A percentile compares a stretch with the other conserved stretches of the same genome.
phyloP scores from a whole-genome alignment of 1,284 basidiomycete genomes.

The Ceratorhiza oryzae-sativae region DNA sequence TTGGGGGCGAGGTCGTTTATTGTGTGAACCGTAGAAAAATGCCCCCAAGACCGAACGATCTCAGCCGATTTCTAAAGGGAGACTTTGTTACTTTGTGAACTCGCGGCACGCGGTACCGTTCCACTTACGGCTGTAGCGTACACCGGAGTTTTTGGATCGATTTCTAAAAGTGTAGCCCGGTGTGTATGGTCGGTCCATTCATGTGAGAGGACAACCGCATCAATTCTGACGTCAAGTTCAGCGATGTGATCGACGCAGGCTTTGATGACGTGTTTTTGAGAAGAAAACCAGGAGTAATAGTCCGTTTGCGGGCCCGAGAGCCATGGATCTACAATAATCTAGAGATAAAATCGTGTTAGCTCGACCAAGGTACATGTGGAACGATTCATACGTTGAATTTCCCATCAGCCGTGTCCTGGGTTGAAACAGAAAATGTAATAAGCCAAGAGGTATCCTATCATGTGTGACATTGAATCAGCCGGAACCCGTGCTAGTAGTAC shows the following conservation, averaged over 20 bases:
- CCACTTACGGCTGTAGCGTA: constrained; percentile 41
- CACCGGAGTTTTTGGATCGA: constrained; percentile 39
- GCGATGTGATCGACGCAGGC: constrained; percentile 42
- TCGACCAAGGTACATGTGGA: not conserved
- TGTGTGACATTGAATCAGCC: too few relatives aligned
- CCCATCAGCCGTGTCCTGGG: not conserved
- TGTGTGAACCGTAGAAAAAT: constrained; percentile 44
- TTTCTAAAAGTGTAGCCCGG: constrained; percentile 42
- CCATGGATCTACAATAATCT: constrained; percentile 44
- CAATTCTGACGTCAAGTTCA: constrained; percentile 42
- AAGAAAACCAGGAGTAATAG: constrained; percentile 45
- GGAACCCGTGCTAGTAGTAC: too few relatives aligned
- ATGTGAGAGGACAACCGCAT: constrained; percentile 38
- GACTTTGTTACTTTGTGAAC: not conserved
- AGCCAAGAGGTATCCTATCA: not conserved
- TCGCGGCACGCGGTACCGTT: not conserved
- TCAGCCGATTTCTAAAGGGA: constrained; percentile 43
- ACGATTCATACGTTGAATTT: constrained; percentile 9
- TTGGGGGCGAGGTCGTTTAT: constrained; percentile 40
- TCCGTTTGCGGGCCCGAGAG: constrained; percentile 45
- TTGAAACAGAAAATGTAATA: constrained; percentile 26
- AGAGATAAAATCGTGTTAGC: not conserved
- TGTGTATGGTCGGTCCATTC: constrained; percentile 40
- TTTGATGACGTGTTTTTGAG: constrained; percentile 44
- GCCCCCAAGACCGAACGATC: constrained; percentile 43